Percentiles rank a stretch among this genome's conserved stretches.
Conservation (phyloP, 768 basidiomycete species). For the Strobilomyces confusus region DNA sequence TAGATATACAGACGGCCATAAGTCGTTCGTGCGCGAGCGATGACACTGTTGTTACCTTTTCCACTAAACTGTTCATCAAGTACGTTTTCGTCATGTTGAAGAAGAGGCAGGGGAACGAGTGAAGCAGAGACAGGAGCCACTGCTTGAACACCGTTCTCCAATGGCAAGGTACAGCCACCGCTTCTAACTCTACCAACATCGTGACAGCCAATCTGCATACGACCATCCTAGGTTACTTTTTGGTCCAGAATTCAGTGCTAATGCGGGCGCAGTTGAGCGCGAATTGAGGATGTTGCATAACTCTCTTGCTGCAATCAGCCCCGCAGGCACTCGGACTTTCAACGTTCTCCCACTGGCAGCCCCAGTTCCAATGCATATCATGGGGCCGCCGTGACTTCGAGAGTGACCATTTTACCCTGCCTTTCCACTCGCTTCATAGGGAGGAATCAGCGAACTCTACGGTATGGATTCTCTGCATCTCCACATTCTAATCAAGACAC, state of each 20-base stretch:
- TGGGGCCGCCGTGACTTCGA: too few relatives aligned
- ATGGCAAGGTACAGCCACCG: conserved; percentile 17
- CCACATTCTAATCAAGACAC: not conserved
- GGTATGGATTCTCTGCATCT: not conserved
- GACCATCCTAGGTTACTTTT: too few relatives aligned
- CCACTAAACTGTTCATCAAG: conserved; percentile 78
- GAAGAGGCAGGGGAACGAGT: not conserved
- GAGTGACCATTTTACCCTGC: too few relatives aligned
- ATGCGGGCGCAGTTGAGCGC: too few relatives aligned
- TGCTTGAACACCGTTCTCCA: not conserved
- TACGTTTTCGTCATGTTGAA: conserved; percentile 78
- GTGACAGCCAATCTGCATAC: too few relatives aligned
- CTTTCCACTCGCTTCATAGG: too few relatives aligned
- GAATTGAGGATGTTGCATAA: too few relatives aligned
- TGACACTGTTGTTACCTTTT: conserved; percentile 51
- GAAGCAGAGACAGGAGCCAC: conserved; percentile 23
- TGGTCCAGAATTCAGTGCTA: too few relatives aligned
- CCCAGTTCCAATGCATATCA: too few relatives aligned
- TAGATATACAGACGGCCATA: conserved; percentile 28
- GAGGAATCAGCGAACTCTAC: not conserved
- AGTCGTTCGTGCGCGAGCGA: not conserved
- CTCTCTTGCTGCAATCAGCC: too few relatives aligned
- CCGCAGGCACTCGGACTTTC: too few relatives aligned
- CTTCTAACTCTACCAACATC: not conserved
- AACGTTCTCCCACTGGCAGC: too few relatives aligned